A percentile compares a stretch with the other conserved stretches of the same genome.
phyloP scores from a whole-genome alignment of 495 filamentous ascomycete genomes.

The Bacidia rubella region DNA sequence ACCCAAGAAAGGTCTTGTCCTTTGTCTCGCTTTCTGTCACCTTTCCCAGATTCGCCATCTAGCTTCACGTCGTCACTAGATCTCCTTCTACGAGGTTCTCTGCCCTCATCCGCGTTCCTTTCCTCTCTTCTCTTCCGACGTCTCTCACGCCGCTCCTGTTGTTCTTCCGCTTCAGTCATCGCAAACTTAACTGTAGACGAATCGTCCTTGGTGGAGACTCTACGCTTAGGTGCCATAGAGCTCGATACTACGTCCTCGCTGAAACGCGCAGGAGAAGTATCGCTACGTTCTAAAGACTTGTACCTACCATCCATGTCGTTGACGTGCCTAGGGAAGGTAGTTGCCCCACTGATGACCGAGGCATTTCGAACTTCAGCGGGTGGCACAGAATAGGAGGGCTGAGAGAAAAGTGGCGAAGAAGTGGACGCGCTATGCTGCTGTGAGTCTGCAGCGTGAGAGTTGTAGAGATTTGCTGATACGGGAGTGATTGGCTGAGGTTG shows the following conservation, averaged over 20 bases:
- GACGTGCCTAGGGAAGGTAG: background rate
- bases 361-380: background rate
- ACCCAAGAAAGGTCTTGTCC: constrained; percentile 20
- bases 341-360: constrained; percentile 1
- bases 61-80: constrained; percentile 2
- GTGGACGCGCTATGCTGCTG: constrained; percentile 26
- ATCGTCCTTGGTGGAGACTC: constrained; percentile 29
- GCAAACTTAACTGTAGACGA: constrained; percentile 33
- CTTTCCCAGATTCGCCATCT: background rate
- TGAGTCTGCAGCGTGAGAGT: constrained; percentile 27
- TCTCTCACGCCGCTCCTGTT: constrained; percentile 28
- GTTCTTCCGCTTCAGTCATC: constrained; percentile 34
- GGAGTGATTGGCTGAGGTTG: constrained; percentile 44
- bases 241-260: constrained; percentile 4
- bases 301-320: constrained; percentile 1
- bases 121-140: constrained; percentile 23
- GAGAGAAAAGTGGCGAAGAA: constrained; percentile 23
- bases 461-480: constrained; percentile 42
- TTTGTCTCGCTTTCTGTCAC: background rate
- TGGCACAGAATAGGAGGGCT: constrained; percentile 3
- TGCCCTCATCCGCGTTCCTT: constrained; percentile 12
- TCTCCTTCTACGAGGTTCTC: background rate
- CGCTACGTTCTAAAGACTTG: constrained; percentile 9
- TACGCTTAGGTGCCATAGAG: constrained; percentile 16
- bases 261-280: constrained; percentile 12